phyloP scores from a whole-genome alignment of 2,329 filamentous ascomycete genomes.

The Aspergillus flavus region DNA sequence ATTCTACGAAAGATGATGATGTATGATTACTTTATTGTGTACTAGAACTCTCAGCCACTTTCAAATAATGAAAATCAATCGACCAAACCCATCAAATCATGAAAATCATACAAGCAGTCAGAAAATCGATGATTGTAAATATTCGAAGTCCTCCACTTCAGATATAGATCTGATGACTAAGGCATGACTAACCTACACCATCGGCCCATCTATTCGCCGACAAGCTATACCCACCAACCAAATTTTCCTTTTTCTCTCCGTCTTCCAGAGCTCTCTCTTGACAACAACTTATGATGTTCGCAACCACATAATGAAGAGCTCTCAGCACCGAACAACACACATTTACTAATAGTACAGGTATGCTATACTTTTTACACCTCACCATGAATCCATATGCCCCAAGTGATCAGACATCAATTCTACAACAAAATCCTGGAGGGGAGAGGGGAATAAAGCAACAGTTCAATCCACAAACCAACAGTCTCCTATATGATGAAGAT shows the following conservation, averaged over 20 bases:
- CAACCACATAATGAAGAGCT: neutral
- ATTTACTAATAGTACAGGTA: slow-evolving; percentile 6
- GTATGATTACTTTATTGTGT: neutral
- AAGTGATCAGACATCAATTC: neutral
- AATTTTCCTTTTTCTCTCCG: neutral
- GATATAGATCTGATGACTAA: neutral
- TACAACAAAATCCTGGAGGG: too few relatives aligned
- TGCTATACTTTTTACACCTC: neutral
- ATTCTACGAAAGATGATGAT: slow-evolving; percentile 1
- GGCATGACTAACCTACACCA: neutral
- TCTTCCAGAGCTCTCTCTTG: neutral
- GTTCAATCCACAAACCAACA: slow-evolving; percentile 14
- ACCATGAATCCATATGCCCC: neutral
- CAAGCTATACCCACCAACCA: neutral
- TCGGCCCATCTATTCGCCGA: neutral
- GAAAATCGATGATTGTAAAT: neutral
- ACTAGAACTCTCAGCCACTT: neutral
- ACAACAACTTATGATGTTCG: neutral
- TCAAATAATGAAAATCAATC: neutral
- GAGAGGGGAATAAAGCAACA: neutral
- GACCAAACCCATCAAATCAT: neutral
- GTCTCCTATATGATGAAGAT: slow-evolving; percentile 45
- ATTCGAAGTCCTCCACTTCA: neutral
- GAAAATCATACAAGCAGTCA: neutral
- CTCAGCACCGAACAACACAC: neutral